A percentile compares a stretch with the other conserved stretches of the same genome.
These are phyloP conservation scores for Podospora pseudopauciseta DNA, from an alignment of 495 filamentous ascomycete species.

Conservation along the genomic window DNA sequence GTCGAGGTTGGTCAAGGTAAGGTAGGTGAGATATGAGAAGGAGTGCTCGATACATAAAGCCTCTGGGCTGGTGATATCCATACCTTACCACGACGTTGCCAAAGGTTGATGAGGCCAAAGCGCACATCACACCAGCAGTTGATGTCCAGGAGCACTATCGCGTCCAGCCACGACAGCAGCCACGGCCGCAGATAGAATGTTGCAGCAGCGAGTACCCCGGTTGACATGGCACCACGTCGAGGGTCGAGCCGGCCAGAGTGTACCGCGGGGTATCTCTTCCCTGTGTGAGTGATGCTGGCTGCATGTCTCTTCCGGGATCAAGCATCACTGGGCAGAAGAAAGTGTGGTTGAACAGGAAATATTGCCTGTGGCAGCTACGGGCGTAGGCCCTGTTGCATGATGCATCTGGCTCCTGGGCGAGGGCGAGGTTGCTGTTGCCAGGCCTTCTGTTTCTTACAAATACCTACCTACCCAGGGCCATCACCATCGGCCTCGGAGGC, in stretches of 20 bases:
- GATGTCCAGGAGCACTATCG: not conserved
- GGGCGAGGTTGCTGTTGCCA: slow-evolving; percentile 10
- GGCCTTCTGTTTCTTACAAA: not conserved
- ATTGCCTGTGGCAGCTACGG: slow-evolving; percentile 32
- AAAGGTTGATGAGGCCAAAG: slow-evolving; percentile 2
- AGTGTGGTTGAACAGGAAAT: slow-evolving; percentile 33
- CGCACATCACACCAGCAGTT: slow-evolving; percentile 1
- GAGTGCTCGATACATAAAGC: slow-evolving; percentile 10
- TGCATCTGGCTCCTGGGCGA: slow-evolving; percentile 10
- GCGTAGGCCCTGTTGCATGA: slow-evolving; percentile 28
- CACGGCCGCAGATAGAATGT: slow-evolving; percentile 21
- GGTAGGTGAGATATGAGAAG: not conserved
- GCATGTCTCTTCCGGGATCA: slow-evolving; percentile 27
- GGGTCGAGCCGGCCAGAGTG: slow-evolving; percentile 13
- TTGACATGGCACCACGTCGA: slow-evolving; percentile 1
- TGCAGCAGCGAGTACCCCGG: slow-evolving; percentile 14
- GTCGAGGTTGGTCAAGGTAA: no score
- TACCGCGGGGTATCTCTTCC: slow-evolving; percentile 11
- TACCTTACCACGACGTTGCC: slow-evolving; percentile 6
- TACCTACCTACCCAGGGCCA: not conserved
- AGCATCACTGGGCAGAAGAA: slow-evolving; percentile 19
- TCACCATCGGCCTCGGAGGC: slow-evolving; percentile 5
- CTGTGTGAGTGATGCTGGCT: slow-evolving; percentile 14
- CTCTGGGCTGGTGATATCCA: not conserved
- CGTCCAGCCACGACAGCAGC: slow-evolving; percentile 13